Evolutionary conservation across 371 early-diverging fungal genomes (phyloP).

Genomic region (Chytridiales sp.): DNA sequence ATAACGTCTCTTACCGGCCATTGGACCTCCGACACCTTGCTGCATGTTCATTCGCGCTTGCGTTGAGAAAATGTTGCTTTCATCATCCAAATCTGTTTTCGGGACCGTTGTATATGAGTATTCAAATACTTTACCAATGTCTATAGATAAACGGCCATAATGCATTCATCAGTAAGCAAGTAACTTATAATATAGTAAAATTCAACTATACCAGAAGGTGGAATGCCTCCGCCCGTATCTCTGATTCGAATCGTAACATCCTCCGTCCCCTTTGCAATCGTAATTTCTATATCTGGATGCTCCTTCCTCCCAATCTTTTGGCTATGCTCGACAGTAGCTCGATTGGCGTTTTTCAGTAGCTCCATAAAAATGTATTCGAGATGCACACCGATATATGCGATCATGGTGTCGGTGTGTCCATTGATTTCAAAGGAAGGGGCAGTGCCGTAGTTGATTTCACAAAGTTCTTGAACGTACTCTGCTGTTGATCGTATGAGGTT

Average conservation of each 20-base stretch:
- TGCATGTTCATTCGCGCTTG: slow-evolving; percentile 71
- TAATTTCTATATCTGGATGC: slow-evolving; percentile 82
- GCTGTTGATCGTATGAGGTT: slow-evolving; percentile 65
- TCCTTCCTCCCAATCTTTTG: slow-evolving; percentile 51
- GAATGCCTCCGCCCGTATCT: slow-evolving; percentile 93
- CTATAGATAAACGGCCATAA: slow-evolving; percentile 24
- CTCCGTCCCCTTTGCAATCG: slow-evolving; percentile 73
- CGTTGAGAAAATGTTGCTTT: slow-evolving; percentile 40
- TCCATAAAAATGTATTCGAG: slow-evolving; percentile 94
- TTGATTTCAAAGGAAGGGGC: slow-evolving; percentile 74
- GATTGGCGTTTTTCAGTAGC: slow-evolving; percentile 85
- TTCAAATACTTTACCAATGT: slow-evolving; percentile 80
- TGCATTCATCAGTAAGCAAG: not conserved
- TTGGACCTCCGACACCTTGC: slow-evolving; percentile 81
- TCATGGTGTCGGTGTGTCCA: slow-evolving; percentile 69
- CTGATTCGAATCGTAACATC: slow-evolving; percentile 86
- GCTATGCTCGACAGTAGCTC: slow-evolving; percentile 82
- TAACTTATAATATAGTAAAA: not conserved
- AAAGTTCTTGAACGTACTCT: slow-evolving; percentile 79
- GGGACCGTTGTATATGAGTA: slow-evolving; percentile 91
- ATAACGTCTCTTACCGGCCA: slow-evolving; percentile 45
- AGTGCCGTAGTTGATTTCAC: slow-evolving; percentile 88
- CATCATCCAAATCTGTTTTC: slow-evolving; percentile 54
- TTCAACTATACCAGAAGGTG: slow-evolving; percentile 48
- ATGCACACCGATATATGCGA: slow-evolving; percentile 92